phyloP scores from a whole-genome alignment of 441 rosid genomes.

The Erodium trifolium region DNA sequence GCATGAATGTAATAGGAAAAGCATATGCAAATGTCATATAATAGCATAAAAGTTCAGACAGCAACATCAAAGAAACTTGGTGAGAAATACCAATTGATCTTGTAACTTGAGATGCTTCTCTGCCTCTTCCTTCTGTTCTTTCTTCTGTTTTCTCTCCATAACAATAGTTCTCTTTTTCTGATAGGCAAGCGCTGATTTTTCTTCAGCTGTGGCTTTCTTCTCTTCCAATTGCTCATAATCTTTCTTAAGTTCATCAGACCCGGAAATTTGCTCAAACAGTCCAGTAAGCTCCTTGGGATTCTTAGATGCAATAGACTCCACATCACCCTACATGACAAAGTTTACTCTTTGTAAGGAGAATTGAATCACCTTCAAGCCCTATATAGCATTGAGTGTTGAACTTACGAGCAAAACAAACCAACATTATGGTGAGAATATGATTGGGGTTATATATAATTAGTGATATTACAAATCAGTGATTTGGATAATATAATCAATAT shows the following conservation, averaged over 20 bases:
- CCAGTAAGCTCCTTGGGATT: constrained; percentile 91
- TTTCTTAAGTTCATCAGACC: constrained; percentile 91
- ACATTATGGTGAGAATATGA: not conserved
- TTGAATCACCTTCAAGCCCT: not conserved
- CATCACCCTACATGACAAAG: constrained; percentile 67
- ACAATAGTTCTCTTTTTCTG: constrained; percentile 82
- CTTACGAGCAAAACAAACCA: not conserved
- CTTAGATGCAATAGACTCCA: constrained; percentile 97
- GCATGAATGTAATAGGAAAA: not conserved
- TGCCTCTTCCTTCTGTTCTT: constrained; percentile 98
- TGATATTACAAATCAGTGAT: not conserved
- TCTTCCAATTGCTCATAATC: constrained; percentile 77
- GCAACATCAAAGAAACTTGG: constrained; percentile 13
- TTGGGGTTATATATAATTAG: not conserved
- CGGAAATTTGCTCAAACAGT: constrained; percentile 90
- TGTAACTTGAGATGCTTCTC: constrained; percentile 87
- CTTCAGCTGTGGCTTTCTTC: constrained; percentile 73
- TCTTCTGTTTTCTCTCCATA: constrained; percentile 90
- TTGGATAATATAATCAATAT: not conserved
- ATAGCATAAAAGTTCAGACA: constrained; percentile 7
- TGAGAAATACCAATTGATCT: constrained; percentile 63
- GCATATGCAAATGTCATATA: not conserved
- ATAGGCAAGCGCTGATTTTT: constrained; percentile 69
- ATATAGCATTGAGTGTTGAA: not conserved
- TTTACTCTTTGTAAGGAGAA: constrained; percentile 2